Base-by-base conservation (phyloP, 495 filamentous ascomycete genomes). In the Mycothermus thermophilus region DNA sequence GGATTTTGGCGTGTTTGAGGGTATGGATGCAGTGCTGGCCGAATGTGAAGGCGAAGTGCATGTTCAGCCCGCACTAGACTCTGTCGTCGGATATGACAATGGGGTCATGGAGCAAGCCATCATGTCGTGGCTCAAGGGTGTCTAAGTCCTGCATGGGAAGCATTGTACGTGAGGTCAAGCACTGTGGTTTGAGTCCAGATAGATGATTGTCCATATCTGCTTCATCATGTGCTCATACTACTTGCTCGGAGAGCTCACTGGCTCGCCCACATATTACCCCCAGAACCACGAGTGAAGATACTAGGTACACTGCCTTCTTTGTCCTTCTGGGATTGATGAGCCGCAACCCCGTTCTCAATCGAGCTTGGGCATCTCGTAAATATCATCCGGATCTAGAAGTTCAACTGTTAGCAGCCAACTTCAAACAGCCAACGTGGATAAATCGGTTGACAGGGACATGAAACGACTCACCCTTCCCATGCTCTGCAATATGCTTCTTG, bases 401-500 rank as follows among this genome's bases (percentile, higher is more conserved):
- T 10, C n/a, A 8, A 2, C 2, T 2, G 36, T 51, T 17, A 48
- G 41, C 35, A 21, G 12, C 11, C 2, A n/a, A n/a, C 5, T 4
- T 28, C n/a, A 30, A 22, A 7, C 9, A 19, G 2, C 3, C 2
- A 8, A 23, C n/a, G n/a, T n/a, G n/a, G n/a, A n/a, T n/a, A n/a
- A n/a, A n/a, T n/a, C n/a, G n/a, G n/a, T n/a, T n/a, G n/a, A n/a
- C n/a, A n/a, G n/a, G n/a, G n/a, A n/a, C n/a, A n/a, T n/a, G 9
- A 4, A 11, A 20, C 1, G 7, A 47, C 44, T 51, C 36, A 58
- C 51, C 54, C 46, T 67, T 62, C 2, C 67, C 66, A 23, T 71
- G 50, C 12, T 51, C 54, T 35, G 63, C 34, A 37, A 83, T 79
- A 43, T 71, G 79, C 43, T 65, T 62, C 40, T 63, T 60, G 29